These are phyloP conservation scores for Postia placenta DNA, from an alignment of 768 basidiomycete species.

Conservation along the genomic window DNA sequence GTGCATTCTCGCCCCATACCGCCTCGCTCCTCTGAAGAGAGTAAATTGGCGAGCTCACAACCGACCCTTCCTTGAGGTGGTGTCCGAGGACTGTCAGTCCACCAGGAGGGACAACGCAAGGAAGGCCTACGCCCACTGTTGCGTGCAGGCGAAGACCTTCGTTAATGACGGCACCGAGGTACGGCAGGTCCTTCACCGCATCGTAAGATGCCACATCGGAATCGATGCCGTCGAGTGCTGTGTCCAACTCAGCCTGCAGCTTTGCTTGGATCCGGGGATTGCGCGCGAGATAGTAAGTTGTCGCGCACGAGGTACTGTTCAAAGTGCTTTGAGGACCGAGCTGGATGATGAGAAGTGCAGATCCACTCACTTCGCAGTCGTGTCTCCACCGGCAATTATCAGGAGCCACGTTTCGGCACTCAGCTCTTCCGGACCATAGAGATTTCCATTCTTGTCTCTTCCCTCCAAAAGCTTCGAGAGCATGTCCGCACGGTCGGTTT, in stretches of 20 bases:
- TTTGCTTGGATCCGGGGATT: slow-evolving; percentile 1
- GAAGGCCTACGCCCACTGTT: slow-evolving; percentile 24
- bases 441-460: slow-evolving; percentile 10
- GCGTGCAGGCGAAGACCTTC: slow-evolving; percentile 25
- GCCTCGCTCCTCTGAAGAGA: slow-evolving; percentile 8
- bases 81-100: slow-evolving; percentile 16
- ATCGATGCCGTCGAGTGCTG: slow-evolving; percentile 1
- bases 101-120: slow-evolving; percentile 21
- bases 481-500: slow-evolving; percentile 3
- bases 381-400: slow-evolving; percentile 13
- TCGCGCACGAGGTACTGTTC: slow-evolving; percentile 3
- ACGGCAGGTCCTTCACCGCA: slow-evolving; percentile 7
- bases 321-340: not conserved
- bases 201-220: not conserved
- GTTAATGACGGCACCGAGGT: slow-evolving; percentile 26
- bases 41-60: slow-evolving; percentile 17
- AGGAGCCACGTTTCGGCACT: slow-evolving; percentile 9
- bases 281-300: slow-evolving; percentile 3
- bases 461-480: slow-evolving; percentile 9
- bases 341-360: not conserved
- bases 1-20: slow-evolving; percentile 15
- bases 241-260: slow-evolving; percentile 10
- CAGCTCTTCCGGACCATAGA: slow-evolving; percentile 8
- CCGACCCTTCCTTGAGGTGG: slow-evolving; percentile 18
- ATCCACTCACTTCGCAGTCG: slow-evolving; percentile 12